These are phyloP conservation scores for Saturnispora hagleri DNA, from an alignment of 805 yeast species.

Conservation along the genomic window DNA sequence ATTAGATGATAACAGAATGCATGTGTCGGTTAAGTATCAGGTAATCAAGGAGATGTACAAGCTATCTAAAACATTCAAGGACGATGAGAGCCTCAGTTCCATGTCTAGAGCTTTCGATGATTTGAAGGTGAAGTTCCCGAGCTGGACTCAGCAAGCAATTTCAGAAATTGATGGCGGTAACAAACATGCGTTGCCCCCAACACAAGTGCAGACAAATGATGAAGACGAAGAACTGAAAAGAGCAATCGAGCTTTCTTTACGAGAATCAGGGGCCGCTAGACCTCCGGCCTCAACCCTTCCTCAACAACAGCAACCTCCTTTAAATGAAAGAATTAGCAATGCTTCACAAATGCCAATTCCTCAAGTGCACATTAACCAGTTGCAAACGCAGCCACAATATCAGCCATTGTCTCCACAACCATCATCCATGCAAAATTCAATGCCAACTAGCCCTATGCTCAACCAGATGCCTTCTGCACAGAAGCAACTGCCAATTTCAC, in stretches of 20 bases:
- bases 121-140: conserved; percentile 34
- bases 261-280: conserved; percentile 38
- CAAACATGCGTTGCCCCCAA: not conserved
- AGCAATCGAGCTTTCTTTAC: conserved; percentile 64
- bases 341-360: conserved; percentile 5
- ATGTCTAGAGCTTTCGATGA: conserved; percentile 53
- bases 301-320: conserved; percentile 7
- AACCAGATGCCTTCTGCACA: not conserved
- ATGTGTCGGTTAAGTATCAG: conserved; percentile 55
- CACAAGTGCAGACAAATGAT: conserved; percentile 4
- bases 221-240: conserved; percentile 79
- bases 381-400: conserved; percentile 14
- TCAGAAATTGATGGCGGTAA: conserved; percentile 22
- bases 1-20: conserved; percentile 46
- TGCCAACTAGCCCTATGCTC: not conserved
- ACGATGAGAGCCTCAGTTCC: conserved; percentile 69
- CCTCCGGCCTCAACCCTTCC: conserved; percentile 4
- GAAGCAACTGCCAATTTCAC: not conserved
- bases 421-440: conserved; percentile 9
- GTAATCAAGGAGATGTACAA: conserved; percentile 62
- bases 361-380: not conserved
- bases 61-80: conserved; percentile 51
- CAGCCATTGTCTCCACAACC: conserved; percentile 11
- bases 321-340: not conserved
- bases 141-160: conserved; percentile 24